Base-by-base conservation (phyloP, 2,329 filamentous ascomycete genomes). In the Talaromyces marneffei region DNA sequence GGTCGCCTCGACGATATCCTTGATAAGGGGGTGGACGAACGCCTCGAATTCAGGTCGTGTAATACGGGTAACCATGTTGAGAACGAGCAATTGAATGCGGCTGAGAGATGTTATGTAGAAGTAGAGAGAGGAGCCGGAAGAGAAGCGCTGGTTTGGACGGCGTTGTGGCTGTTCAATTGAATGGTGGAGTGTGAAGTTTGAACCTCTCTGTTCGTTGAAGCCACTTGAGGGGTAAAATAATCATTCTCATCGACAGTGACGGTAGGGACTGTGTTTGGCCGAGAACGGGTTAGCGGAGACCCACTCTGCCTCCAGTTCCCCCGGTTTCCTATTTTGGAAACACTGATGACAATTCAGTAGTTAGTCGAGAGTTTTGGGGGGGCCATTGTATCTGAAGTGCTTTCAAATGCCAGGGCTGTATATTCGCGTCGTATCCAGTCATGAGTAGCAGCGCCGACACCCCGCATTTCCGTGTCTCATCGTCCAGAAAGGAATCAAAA, bases 21-120 rank as follows among this genome's bases (percentile, higher is more conserved):
- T 84, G 71, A 92, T 86, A 66, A 99, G 85, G 77, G 88, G 88
- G 60, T 91, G 91, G 80, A 92, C 97, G 74, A 97, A 85, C 50
- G 86, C 82, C 83, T 97, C 92, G 75, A 99, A 99, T 71, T 96
- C 88, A 71, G 71, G 71, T 55, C 77, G 76, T 52, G 89, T 82
- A 62, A 92, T 86, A 54, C 88, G 92, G 56, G 88, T 88, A 68
- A 87, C 86, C 82, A 94, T 86, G 52, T 56, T 72, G 69, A 48
- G 35, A 9, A 27, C 29, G 54, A 35, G 4, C 55, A 35, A 14
- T 35, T 25, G 29, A 25, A 20, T 8, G 29, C 20, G 16, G 18
- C 10, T 5, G 12, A 48, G 27, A 14, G 9, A 33, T 10, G n/a
- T 27, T 14, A 23, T 33, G 6, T 53, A 8, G 37, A 29, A 42